phyloP scores from a whole-genome alignment of 23 red algal genomes.

The Gracilaria gracilis region DNA sequence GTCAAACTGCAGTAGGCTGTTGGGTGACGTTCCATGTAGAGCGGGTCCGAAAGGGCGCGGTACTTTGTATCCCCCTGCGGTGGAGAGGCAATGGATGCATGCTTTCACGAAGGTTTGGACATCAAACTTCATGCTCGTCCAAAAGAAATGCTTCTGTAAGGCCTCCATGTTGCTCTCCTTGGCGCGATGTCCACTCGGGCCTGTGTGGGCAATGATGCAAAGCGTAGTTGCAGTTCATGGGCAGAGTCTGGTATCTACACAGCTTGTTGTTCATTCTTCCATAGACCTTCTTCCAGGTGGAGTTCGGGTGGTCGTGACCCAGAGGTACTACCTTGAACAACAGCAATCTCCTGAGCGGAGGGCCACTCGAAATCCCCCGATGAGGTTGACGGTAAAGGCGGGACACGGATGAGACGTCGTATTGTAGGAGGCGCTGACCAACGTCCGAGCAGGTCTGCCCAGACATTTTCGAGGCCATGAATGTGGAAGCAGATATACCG shows the following conservation, averaged over 20 bases:
- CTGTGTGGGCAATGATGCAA: slow-evolving; percentile 9
- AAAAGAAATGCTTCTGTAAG: neutral
- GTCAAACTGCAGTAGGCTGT: slow-evolving; percentile 14
- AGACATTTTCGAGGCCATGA: too few relatives aligned
- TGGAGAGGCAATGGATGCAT: slow-evolving; percentile 1
- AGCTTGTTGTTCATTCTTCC: neutral
- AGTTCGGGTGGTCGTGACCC: too few relatives aligned
- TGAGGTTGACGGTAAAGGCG: neutral
- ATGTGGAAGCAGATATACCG: too few relatives aligned
- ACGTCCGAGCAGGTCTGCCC: too few relatives aligned
- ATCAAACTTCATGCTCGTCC: neutral
- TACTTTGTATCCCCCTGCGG: neutral
- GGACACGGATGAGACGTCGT: neutral
- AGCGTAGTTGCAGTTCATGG: neutral
- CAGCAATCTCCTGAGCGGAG: neutral
- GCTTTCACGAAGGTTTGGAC: neutral
- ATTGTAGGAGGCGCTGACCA: neutral
- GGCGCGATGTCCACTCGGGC: neutral
- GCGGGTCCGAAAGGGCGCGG: neutral
- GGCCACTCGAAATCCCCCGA: neutral
- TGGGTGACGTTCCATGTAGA: slow-evolving; percentile 1
- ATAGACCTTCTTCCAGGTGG: too few relatives aligned
- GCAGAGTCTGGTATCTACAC: slow-evolving; percentile 6
- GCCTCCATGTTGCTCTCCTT: neutral
- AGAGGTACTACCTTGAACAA: neutral